These are phyloP conservation scores for Neofusicoccum cordaticola DNA, from an alignment of 2,329 filamentous ascomycete genomes.

Conservation along the genomic window DNA sequence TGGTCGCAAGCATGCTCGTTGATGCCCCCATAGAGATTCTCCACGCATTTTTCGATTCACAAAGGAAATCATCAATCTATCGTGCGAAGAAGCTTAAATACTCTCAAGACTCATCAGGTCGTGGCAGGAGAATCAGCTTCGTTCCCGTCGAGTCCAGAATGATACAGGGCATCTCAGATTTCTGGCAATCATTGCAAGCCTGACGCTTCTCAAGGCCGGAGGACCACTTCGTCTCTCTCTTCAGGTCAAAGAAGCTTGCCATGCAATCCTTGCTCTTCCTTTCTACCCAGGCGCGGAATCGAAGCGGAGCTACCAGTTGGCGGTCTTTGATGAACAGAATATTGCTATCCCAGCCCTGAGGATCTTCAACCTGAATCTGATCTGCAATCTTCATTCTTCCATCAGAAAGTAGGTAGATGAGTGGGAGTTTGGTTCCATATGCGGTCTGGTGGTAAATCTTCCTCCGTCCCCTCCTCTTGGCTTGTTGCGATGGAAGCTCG, in stretches of 20 bases:
- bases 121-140: background rate
- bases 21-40: too few relatives aligned
- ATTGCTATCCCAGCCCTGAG: background rate
- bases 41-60: background rate
- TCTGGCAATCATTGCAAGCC: background rate
- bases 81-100: too few relatives aligned
- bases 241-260: background rate
- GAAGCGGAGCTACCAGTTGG: background rate
- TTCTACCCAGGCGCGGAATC: background rate
- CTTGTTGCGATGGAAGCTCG: background rate
- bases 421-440: background rate
- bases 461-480: background rate
- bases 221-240: background rate
- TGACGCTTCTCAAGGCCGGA: background rate
- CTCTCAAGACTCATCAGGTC: background rate
- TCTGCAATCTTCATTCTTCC: background rate
- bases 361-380: background rate
- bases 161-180: background rate
- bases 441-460: background rate
- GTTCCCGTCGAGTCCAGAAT: background rate
- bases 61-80: background rate
- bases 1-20: too few relatives aligned
- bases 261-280: background rate
- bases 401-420: background rate
- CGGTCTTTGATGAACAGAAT: background rate